Base-by-base conservation (phyloP, 805 yeast genomes). In the Zygosaccharomyces pseudorouxii region DNA sequence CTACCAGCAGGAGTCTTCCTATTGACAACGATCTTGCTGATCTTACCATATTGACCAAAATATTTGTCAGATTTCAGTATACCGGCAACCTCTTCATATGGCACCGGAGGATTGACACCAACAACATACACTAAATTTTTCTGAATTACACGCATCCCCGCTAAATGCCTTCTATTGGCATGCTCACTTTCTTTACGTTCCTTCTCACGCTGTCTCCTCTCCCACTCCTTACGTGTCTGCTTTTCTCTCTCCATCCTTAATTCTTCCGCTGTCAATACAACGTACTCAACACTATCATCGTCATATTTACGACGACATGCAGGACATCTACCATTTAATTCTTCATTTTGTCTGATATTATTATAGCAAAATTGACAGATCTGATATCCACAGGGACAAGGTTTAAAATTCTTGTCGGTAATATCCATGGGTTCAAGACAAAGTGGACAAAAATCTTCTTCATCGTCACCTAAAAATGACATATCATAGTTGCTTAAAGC, bases 381-480 rank as follows among this genome's bases (percentile, higher is more conserved):
- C 67, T 95, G 97, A 63, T 93, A 93, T 16, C 99, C 99, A 72
- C 99, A 93, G 0, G 98, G 98, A 74, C 99, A 93, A n/a, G 99
- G 99, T 68, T 86, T 89, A 76, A 93, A 93, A 71, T 89, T 88
- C 63, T 86, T 89, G 70, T 93, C 99, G 14, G 96, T 86, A 42
- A 92, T 82, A 69, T 93, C 99, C 89, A 93, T 84, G 66, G 93
- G 97, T 70, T 93, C 99, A 63, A 90, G 92, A 73, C 99, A 93
- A 54, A 93, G 79, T 48, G 99, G 99, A 71, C 96, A 73, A 37
- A 58, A 62, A 45, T 62, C 70, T 38, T 64, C 71, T 48, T 65
- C 71, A 35, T 65, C 70, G 38, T 67, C 71, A 3, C 70, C 65
- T 19, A 64, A 46, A 37, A 64, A 66, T 12, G 65, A 58, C 51